Conservation (phyloP, 164 flowering plant species). For the Protea cynaroides region DNA sequence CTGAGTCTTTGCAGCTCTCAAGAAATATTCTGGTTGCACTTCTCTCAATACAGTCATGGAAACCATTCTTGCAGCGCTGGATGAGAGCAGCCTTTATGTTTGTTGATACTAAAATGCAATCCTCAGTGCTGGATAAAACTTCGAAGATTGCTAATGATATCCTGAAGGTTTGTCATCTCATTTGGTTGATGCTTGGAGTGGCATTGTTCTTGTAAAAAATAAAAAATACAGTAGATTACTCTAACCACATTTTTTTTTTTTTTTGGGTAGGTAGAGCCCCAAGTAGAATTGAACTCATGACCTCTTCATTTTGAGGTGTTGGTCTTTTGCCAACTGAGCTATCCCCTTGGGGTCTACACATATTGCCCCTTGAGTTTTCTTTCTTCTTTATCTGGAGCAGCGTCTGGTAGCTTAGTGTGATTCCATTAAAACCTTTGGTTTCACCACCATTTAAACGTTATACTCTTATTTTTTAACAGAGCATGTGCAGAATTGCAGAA, state of each 20-base stretch:
- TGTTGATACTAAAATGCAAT: slow-evolving; percentile 32
- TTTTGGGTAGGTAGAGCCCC: too few relatives aligned
- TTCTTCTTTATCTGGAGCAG: neutral
- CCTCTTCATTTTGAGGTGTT: too few relatives aligned
- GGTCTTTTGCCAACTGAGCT: too few relatives aligned
- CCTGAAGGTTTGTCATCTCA: slow-evolving; percentile 52
- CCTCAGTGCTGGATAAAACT: slow-evolving; percentile 36
- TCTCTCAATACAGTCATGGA: slow-evolving; percentile 87
- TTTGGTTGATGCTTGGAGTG: neutral
- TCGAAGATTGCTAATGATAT: slow-evolving; percentile 69
- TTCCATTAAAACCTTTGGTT: neutral
- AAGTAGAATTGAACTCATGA: too few relatives aligned
- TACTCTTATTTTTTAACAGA: slow-evolving; percentile 32
- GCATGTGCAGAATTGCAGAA: slow-evolving; percentile 50
- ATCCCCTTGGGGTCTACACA: too few relatives aligned
- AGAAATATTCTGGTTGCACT: slow-evolving; percentile 73
- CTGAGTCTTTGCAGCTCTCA: slow-evolving; percentile 74
- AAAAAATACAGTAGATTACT: slow-evolving; percentile 1
- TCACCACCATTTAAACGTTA: neutral
- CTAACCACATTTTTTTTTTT: too few relatives aligned
- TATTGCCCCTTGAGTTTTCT: neutral
- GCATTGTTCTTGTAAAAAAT: neutral
- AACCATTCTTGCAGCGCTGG: slow-evolving; percentile 82
- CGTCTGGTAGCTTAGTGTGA: neutral
- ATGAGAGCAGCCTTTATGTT: slow-evolving; percentile 36